A percentile compares a stretch with the other conserved stretches of the same genome.
Evolutionary conservation across 2,329 filamentous ascomycete genomes (phyloP).

Genomic region (Sclerotinia minor): DNA sequence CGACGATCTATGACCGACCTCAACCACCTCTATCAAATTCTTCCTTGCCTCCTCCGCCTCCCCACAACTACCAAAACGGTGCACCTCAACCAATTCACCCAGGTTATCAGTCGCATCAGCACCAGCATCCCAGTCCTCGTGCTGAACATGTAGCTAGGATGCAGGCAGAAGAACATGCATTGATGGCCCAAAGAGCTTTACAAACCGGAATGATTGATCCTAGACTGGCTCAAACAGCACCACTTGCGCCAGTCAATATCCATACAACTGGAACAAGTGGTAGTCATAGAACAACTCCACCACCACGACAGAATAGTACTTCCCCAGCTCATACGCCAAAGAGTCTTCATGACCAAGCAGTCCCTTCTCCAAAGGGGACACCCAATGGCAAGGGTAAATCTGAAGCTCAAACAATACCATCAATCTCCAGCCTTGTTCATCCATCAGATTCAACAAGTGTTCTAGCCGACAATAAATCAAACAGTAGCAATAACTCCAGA

Average conservation of each 20-base stretch:
- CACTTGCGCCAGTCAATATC: conserved; percentile 31
- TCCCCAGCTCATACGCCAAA: conserved; percentile 18
- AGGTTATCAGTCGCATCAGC: conserved; percentile 42
- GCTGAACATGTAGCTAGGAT: conserved; percentile 44
- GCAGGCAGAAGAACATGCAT: conserved; percentile 41
- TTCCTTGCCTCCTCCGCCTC: conserved; percentile 40
- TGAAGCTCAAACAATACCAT: conserved; percentile 40
- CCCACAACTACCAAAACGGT: conserved; percentile 29
- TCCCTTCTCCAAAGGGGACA: conserved; percentile 28
- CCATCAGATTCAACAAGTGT: conserved; percentile 38
- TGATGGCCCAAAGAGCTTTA: conserved; percentile 37
- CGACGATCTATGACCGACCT: conserved; percentile 41
- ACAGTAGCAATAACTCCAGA: conserved; percentile 38
- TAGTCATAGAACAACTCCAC: conserved; percentile 30
- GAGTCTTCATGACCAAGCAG: conserved; percentile 23
- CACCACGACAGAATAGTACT: conserved; percentile 29
- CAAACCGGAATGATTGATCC: conserved; percentile 38
- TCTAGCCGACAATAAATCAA: conserved; percentile 39
- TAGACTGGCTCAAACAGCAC: conserved; percentile 10
- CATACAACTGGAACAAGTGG: conserved; percentile 30
- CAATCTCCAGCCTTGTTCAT: conserved; percentile 40
- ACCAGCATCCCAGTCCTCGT: conserved; percentile 44
- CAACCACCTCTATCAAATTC: conserved; percentile 42
- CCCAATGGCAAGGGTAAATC: conserved; percentile 28
- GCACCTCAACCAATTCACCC: conserved; percentile 29